Evolutionary conservation across 805 yeast species (phyloP).

Genomic region (Kregervanrija pseudodelftensis): DNA sequence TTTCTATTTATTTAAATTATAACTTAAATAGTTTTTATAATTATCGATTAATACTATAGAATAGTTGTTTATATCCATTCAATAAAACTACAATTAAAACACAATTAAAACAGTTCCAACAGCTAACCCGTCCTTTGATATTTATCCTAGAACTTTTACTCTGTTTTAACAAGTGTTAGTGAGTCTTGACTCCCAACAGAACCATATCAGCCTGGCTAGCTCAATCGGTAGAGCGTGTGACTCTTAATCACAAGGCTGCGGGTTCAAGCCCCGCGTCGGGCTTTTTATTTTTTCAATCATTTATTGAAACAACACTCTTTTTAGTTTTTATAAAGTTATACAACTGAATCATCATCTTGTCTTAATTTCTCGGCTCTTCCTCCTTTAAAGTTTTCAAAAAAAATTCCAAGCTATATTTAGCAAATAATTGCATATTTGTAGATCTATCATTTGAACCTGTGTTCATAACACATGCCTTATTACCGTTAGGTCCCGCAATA

Average conservation of each 20-base stretch:
- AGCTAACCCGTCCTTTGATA: too few species aligned
- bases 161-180: too few species aligned
- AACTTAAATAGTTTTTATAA: too few species aligned
- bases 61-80: too few species aligned
- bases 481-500: slow-evolving; percentile 57
- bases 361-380: background rate
- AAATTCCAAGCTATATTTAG: slow-evolving; percentile 49
- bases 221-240: slow-evolving; percentile 13
- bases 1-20: too few species aligned
- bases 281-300: background rate
- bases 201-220: slow-evolving; percentile 8
- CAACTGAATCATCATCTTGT: too few species aligned
- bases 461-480: slow-evolving; percentile 34
- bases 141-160: too few species aligned
- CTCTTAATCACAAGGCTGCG: slow-evolving; percentile 12
- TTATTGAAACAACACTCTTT: background rate
- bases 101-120: too few species aligned
- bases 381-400: slow-evolving; percentile 3
- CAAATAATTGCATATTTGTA: slow-evolving; percentile 70
- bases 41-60: too few species aligned
- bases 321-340: background rate
- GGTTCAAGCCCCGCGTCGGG: slow-evolving; percentile 13
- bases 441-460: slow-evolving; percentile 51
- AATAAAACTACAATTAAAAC: too few species aligned
- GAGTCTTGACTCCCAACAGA: too few species aligned